Evolutionary conservation across 192 early-diverging fungal genomes (phyloP).

Genomic region (Polychytrium aggregatum): DNA sequence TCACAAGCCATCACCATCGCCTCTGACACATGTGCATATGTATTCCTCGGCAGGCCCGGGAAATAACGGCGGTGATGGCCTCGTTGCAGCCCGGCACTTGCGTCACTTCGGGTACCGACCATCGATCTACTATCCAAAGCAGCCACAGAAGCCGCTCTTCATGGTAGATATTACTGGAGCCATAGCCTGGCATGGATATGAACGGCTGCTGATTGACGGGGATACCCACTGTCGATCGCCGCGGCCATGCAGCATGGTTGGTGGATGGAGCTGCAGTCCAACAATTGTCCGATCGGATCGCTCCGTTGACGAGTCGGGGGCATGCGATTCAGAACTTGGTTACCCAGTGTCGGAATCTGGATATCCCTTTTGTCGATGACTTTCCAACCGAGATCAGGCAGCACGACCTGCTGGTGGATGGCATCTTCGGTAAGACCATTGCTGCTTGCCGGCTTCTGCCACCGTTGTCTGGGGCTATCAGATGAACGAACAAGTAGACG

Average conservation of each 20-base stretch:
- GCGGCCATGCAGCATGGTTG: not conserved
- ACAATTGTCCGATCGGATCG: not conserved
- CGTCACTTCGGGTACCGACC: conserved; percentile 79
- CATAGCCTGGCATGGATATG: not conserved
- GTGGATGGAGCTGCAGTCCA: not conserved
- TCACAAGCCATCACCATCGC: not conserved
- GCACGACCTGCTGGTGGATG: conserved; percentile 70
- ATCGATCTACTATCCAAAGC: conserved; percentile 71
- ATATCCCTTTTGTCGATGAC: conserved; percentile 47
- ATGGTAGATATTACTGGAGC: conserved; percentile 16
- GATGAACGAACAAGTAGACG: too few relatives aligned
- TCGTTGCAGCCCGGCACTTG: conserved; percentile 89
- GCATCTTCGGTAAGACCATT: conserved; percentile 85
- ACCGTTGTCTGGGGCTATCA: too few relatives aligned
- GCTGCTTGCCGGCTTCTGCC: too few relatives aligned
- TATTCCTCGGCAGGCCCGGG: conserved; percentile 51
- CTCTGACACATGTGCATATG: not conserved
- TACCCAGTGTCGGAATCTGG: conserved; percentile 57
- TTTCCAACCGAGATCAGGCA: conserved; percentile 23
- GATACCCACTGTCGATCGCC: not conserved
- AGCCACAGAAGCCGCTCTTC: conserved; percentile 61
- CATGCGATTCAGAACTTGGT: conserved; percentile 34
- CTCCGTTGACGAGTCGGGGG: not conserved
- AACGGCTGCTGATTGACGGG: not conserved
- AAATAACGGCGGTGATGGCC: conserved; percentile 95